A percentile compares a stretch with the other conserved stretches of the same genome.
phyloP scores from a whole-genome alignment of 331 rosid genomes.

The Quercus phellos region DNA sequence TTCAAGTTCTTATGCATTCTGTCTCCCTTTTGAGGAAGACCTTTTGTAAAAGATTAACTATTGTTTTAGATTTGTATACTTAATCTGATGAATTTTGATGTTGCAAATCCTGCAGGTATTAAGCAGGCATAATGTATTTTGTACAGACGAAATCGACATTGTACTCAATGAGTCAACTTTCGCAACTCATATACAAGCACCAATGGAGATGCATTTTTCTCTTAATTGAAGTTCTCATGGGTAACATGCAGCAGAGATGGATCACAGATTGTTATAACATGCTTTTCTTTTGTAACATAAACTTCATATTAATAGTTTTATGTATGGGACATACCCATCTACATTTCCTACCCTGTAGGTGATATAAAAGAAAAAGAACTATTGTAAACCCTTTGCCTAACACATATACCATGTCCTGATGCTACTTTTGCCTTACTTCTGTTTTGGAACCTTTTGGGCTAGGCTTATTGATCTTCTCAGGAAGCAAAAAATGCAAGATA shows the following conservation, averaged over 20 bases:
- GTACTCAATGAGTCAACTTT: not conserved
- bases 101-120: slow-evolving; percentile 20
- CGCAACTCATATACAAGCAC: not conserved
- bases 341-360: slow-evolving; percentile 1
- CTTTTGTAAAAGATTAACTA: not conserved
- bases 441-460: not conserved
- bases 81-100: not conserved
- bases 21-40: not conserved
- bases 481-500: slow-evolving; percentile 26
- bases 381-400: not conserved
- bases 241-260: not conserved
- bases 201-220: not conserved
- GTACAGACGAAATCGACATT: slow-evolving; percentile 9
- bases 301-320: not conserved
- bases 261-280: not conserved
- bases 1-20: not conserved
- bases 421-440: not conserved
- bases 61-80: not conserved
- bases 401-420: not conserved
- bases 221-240: not conserved
- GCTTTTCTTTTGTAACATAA: not conserved
- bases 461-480: not conserved
- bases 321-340: not conserved
- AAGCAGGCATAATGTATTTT: slow-evolving; percentile 1
- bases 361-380: not conserved